Evolutionary conservation across 164 flowering plant genomes (phyloP).

Genomic region (Vitis labrusca): DNA sequence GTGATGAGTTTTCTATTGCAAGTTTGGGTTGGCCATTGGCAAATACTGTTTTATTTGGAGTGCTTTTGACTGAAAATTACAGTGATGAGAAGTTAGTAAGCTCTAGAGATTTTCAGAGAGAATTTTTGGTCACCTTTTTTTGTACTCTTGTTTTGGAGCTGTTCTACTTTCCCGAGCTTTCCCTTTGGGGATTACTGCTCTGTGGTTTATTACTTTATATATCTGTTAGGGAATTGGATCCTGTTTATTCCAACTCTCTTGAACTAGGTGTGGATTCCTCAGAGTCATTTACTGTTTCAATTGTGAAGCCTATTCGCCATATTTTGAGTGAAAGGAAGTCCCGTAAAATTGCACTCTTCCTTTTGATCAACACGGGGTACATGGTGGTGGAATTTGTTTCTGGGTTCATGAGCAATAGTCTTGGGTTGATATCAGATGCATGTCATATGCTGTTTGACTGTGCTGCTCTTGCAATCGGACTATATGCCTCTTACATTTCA

Average conservation of each 20-base stretch:
- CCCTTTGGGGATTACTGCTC: constrained; percentile 71
- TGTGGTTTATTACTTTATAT: constrained; percentile 72
- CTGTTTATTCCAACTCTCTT: constrained; percentile 32
- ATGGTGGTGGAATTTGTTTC: constrained; percentile 96
- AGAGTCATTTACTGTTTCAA: constrained; percentile 34
- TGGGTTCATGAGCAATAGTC: constrained; percentile 97
- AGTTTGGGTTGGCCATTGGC: constrained; percentile 79
- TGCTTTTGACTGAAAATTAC: constrained; percentile 72
- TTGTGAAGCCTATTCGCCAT: constrained; percentile 73
- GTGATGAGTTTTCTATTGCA: constrained; percentile 43
- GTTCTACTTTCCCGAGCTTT: constrained; percentile 80
- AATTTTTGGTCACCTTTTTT: constrained; percentile 63
- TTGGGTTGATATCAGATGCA: constrained; percentile 99
- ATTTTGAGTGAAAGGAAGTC: constrained; percentile 90
- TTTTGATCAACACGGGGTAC: constrained; percentile 81
- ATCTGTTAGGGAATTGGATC: constrained; percentile 67
- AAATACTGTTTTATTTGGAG: constrained; percentile 90
- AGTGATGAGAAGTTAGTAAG: constrained; percentile 56
- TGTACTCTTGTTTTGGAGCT: constrained; percentile 82
- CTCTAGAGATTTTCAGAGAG: constrained; percentile 58
- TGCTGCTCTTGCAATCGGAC: constrained; percentile 95
- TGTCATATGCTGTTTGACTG: constrained; percentile 99
- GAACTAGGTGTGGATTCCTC: constrained; percentile 62
- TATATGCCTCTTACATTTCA: constrained; percentile 92
- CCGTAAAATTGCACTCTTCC: constrained; percentile 88